A percentile compares a stretch with the other conserved stretches of the same genome.
Conservation (phyloP, 108 stramenopile species). For the Fragilaria radians region DNA sequence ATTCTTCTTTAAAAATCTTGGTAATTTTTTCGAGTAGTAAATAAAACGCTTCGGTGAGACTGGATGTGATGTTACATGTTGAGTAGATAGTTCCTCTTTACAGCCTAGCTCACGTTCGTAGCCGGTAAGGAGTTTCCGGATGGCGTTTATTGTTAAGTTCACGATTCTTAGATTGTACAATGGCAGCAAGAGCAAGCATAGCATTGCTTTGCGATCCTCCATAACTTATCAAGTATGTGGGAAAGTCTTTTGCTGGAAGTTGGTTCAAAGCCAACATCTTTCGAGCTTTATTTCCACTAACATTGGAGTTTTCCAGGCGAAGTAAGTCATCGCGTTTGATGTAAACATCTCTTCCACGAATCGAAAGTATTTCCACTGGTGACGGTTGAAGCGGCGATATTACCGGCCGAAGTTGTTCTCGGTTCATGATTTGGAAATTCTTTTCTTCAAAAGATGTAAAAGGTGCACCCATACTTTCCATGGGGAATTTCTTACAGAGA, state of each 20-base stretch:
- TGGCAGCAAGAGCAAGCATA: conserved; percentile 86
- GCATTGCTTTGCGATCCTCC: conserved; percentile 93
- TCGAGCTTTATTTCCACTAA: conserved; percentile 83
- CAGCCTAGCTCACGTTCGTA: conserved; percentile 2
- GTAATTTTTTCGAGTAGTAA: conserved; percentile 88
- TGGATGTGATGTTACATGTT: not conserved
- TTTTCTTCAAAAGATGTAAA: no score
- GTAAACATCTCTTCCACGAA: conserved; percentile 55
- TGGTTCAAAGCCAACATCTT: conserved; percentile 65
- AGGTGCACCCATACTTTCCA: no score
- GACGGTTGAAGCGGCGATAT: conserved; percentile 27
- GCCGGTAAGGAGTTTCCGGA: conserved; percentile 2
- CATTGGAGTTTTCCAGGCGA: conserved; percentile 45
- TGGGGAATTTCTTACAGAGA: no score
- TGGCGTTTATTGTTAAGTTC: conserved; percentile 3
- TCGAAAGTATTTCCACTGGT: conserved; percentile 44
- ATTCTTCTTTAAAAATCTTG: conserved; percentile 68
- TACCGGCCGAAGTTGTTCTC: not conserved
- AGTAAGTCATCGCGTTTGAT: conserved; percentile 75
- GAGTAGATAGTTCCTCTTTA: not conserved
- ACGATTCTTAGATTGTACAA: conserved; percentile 63
- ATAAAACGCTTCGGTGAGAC: conserved; percentile 47
- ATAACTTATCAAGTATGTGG: conserved; percentile 72
- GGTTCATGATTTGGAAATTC: not conserved
- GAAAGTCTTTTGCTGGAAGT: conserved; percentile 48